Evolutionary conservation across 129 eudicot genomes (phyloP), one percentile per base, ranked within the genome.

Genomic region (Pittosporum tobira): DNA sequence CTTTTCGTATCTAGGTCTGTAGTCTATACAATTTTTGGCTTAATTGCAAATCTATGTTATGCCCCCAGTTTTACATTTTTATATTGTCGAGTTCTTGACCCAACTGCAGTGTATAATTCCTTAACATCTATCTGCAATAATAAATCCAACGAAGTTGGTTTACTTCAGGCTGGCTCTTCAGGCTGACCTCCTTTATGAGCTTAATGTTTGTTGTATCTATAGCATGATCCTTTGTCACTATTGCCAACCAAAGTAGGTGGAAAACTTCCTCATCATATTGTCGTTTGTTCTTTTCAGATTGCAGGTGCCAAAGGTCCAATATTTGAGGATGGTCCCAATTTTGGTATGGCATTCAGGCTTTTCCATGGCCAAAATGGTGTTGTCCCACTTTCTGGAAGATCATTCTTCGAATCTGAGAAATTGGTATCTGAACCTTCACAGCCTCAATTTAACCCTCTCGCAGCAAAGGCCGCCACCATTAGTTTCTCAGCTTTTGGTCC

Each of bases 281-380:
- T 50, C 28, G 29, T 45, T 63, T 58, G 31, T 31, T 53, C 49
- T 43, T 64, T 13, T 58, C 65, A 93, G 99, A 82, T 65, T n/a
- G 74, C 57, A 6, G 82, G 87, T 63, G 78, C 70, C 42, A 90
- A 90, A 69, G 97, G 97, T 68, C 97, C 97, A 38, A 90, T 90
- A 64, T 90, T 90, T 66, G 97, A 90, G 80, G 95, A 90, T 53
- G 94, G 87, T 54, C 95, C 95, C 75, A 90, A 78, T 85, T 90
- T 85, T 80, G 97, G 85, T 68, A 55, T 66, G 72, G 94, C 97
- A 13, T 90, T 82, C 57, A 75, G 81, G 75, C 75, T 90, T 56
- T 90, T 90, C 75, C 97, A 90, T 71, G 95, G 97, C 28, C 84
- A 81, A 50, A 81, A 80, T 58, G 97, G 97, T 3, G 95, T 85